Evolutionary conservation across 257 asterid species (phyloP), one percentile per base, ranked within the genome.

Genomic region (Buddleja alternifolia): DNA sequence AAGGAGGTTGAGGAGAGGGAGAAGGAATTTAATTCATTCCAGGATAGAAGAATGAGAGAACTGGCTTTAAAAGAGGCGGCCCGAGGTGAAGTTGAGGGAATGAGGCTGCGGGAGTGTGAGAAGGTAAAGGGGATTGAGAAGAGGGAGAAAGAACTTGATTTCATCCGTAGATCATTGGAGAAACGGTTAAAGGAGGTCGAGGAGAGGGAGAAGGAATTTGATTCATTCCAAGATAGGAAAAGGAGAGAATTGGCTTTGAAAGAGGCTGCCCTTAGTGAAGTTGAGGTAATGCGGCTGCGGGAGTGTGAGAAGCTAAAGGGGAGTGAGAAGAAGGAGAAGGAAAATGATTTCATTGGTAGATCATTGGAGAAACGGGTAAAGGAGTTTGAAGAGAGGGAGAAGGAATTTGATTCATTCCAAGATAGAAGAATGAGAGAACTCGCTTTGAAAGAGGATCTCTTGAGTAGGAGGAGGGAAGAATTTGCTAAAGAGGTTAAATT

Each of bases 1-100:
- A 67, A 46, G 66, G 83, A 60, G 65, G 60, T 79, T 54, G 80
- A 70, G 41, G 45, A 47, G 58, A 75, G 51, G 69, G 75, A 79
- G 50, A 55, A 53, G 25, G 74, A 70, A 39, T n/a, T 70, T 47
- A 73, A 67, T 16, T 36, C 5, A 6, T 14, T 32, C 1, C 11
- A 21, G 5, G 34, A 29, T 29, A 29, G 34, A 29, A 29, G 5
- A 29, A 29, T 29, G 34, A 29, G 5, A 29, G 34, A 29, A 29
- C 34, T 29, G 34, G 34, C 34, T 29, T 29, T 29, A 5, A 29
- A 29, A 29, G 34, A 29, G 34, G 34, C 34, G 2, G 34, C 34
- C 34, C 34, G 2, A 29, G 5, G 34, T 5, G 5, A 29, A 1
- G 34, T 29, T 29, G 34, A 29, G 34, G 34, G 5, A 29, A 29